Conservation (phyloP, 164 flowering plant species). For the Vitis cinerea region DNA sequence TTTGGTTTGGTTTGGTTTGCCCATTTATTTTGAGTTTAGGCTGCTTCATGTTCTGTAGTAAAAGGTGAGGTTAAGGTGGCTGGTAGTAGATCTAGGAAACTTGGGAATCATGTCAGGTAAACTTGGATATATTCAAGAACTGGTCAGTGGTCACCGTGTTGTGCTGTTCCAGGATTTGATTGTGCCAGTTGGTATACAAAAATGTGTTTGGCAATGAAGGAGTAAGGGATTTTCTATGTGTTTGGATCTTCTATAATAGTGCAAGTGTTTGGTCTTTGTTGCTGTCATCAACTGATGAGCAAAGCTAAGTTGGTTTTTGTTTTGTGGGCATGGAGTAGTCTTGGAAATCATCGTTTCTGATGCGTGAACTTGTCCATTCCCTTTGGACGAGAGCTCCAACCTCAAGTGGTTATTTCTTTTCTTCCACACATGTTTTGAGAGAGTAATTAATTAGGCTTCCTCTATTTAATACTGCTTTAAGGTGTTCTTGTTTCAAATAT, state of each 20-base stretch:
- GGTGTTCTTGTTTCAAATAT: not conserved
- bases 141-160: no score
- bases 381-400: not conserved
- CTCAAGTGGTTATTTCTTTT: conserved; percentile 1
- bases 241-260: not conserved
- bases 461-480: not conserved
- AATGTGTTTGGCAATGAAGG: no score
- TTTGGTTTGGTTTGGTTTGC: no score
- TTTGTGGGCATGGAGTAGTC: conserved; percentile 5
- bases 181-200: no score
- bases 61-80: no score
- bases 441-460: conserved; percentile 1
- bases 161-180: no score
- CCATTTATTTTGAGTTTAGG: no score
- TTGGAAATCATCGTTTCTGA: conserved; percentile 14
- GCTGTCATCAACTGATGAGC: conserved; percentile 17
- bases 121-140: no score
- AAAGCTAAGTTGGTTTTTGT: conserved; percentile 15
- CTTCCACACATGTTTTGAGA: not conserved
- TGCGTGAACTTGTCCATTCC: not conserved
- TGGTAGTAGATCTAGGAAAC: no score
- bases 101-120: no score
- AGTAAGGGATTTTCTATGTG: not conserved
- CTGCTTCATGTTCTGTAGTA: no score
- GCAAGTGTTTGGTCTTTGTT: conserved; percentile 5